A percentile compares a stretch with the other conserved stretches of the same genome.
Conservation (phyloP, 1,284 basidiomycete species). For the Cutaneotrichosporon sp. region DNA sequence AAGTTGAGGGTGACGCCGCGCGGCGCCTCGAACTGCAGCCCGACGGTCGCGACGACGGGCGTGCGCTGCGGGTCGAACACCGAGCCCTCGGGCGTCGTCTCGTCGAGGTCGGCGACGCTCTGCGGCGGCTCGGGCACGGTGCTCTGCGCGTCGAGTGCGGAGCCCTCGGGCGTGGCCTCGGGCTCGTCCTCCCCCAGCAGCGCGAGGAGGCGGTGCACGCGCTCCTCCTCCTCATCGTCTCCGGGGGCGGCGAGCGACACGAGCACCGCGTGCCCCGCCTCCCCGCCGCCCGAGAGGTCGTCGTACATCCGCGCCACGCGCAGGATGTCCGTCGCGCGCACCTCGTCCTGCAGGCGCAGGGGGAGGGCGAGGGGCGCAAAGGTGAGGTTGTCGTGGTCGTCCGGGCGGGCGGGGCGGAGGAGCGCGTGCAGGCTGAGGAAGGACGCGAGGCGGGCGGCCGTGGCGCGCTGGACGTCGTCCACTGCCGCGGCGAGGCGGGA, state of each 20-base stretch:
- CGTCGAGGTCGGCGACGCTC: constrained; percentile 5
- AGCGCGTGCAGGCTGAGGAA: constrained; percentile 66
- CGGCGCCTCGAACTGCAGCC: constrained; percentile 12
- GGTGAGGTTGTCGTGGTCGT: constrained; percentile 44
- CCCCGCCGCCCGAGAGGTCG: constrained; percentile 40
- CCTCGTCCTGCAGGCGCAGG: constrained; percentile 43
- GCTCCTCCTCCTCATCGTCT: constrained; percentile 47
- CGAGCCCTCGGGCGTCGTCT: background rate
- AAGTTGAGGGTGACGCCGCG: constrained; percentile 40
- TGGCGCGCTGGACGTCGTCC: constrained; percentile 36
- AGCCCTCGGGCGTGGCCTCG: constrained; percentile 12
- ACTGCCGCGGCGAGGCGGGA: constrained; percentile 13
- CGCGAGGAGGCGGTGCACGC: constrained; percentile 39
- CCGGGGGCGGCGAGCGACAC: constrained; percentile 26
- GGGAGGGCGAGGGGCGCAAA: constrained; percentile 54
- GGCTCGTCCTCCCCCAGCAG: constrained; percentile 25
- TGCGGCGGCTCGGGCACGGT: constrained; percentile 13
- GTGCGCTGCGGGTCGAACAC: constrained; percentile 19
- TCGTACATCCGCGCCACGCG: constrained; percentile 46
- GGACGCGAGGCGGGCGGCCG: constrained; percentile 61
- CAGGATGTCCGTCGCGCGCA: constrained; percentile 47
- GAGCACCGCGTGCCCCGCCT: constrained; percentile 31
- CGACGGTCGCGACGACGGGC: constrained; percentile 3
- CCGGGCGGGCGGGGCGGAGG: constrained; percentile 54
- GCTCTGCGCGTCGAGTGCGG: constrained; percentile 4